Percentiles rank a stretch among this genome's conserved stretches.
phyloP scores from a whole-genome alignment of 2,329 filamentous ascomycete species.

The Nemania sp. region DNA sequence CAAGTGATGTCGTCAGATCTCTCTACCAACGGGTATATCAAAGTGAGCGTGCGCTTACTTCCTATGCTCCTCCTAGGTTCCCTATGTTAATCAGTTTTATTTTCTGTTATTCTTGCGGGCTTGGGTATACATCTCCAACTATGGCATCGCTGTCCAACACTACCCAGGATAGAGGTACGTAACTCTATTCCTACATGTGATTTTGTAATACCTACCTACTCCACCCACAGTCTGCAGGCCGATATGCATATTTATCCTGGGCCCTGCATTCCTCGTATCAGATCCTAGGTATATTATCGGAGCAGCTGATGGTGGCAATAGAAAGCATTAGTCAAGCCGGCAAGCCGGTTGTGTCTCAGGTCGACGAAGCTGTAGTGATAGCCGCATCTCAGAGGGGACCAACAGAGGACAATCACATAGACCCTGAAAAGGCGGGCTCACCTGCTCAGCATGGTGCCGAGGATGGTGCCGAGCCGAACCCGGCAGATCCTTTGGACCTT shows the following conservation, averaged over 20 bases:
- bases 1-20: conserved; percentile 7
- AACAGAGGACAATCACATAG: conserved; percentile 3
- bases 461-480: conserved; percentile 18
- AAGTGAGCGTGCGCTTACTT: conserved; percentile 1
- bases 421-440: conserved; percentile 16
- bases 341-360: conserved; percentile 15
- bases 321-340: conserved; percentile 19
- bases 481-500: conserved; percentile 55
- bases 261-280: conserved; percentile 29
- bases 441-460: conserved; percentile 12
- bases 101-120: not conserved
- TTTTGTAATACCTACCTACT: conserved; percentile 25
- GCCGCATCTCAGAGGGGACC: conserved; percentile 15
- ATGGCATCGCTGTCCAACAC: conserved; percentile 19
- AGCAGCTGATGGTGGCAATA: conserved; percentile 26
- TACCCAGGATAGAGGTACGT: conserved; percentile 21
- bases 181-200: conserved; percentile 14
- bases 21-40: conserved; percentile 10
- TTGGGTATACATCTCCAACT: conserved; percentile 10
- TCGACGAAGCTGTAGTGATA: conserved; percentile 3
- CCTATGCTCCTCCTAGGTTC: not conserved
- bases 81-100: not conserved
- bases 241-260: conserved; percentile 19
- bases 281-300: conserved; percentile 14
- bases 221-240: conserved; percentile 21